Evolutionary conservation across 1,139 yeast species (phyloP).

Genomic region (Candida glucosophila): DNA sequence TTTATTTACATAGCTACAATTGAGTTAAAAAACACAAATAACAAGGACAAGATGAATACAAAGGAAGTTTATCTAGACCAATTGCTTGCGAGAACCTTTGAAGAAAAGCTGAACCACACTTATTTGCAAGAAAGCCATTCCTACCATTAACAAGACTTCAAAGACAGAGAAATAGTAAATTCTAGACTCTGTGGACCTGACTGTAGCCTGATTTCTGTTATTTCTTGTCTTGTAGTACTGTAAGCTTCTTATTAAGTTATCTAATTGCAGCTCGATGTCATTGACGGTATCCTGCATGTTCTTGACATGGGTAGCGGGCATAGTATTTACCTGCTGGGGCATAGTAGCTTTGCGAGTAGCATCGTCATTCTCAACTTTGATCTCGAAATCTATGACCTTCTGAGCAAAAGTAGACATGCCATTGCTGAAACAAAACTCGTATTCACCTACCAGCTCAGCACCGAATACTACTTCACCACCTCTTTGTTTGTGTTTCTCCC

Average conservation of each 20-base stretch:
- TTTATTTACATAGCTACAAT: too few species aligned
- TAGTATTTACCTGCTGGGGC: slow-evolving; percentile 54
- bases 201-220: slow-evolving; percentile 86
- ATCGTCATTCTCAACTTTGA: slow-evolving; percentile 48
- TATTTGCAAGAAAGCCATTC: slow-evolving; percentile 81
- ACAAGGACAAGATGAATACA: too few species aligned
- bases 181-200: slow-evolving; percentile 78
- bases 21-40: too few species aligned
- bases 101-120: slow-evolving; percentile 79
- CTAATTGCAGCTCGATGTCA: slow-evolving; percentile 60
- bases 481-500: slow-evolving; percentile 56
- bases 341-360: slow-evolving; percentile 48
- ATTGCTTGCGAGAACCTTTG: slow-evolving; percentile 74
- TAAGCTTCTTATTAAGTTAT: slow-evolving; percentile 54
- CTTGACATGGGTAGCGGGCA: slow-evolving; percentile 52
- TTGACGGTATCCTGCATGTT: slow-evolving; percentile 51
- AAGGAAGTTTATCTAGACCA: too few species aligned
- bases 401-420: slow-evolving; percentile 83
- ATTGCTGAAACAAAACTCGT: slow-evolving; percentile 85
- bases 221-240: slow-evolving; percentile 90
- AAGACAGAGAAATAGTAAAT: slow-evolving; percentile 77
- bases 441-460: slow-evolving; percentile 72
- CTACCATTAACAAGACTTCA: slow-evolving; percentile 75
- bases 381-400: slow-evolving; percentile 84
- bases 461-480: slow-evolving; percentile 79